Evolutionary conservation across 163 green algal species (phyloP).

Genomic region (Scenedesmus sp.): DNA sequence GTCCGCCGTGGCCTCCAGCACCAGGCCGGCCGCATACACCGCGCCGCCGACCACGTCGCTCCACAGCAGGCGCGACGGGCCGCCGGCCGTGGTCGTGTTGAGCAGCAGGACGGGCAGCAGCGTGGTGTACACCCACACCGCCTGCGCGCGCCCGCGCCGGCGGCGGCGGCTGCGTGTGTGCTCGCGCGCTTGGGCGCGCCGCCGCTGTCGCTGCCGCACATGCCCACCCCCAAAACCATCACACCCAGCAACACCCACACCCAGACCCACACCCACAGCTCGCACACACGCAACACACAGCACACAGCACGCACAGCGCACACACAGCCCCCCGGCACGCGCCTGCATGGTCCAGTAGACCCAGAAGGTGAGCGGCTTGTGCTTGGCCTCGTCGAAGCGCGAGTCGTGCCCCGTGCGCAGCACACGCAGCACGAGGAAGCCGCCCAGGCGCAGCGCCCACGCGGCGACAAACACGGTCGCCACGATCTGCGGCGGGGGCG

Average conservation of each 20-base stretch:
- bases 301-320: too few species aligned
- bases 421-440: slow-evolving; percentile 73
- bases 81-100: slow-evolving; percentile 56
- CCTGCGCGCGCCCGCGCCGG: too few species aligned
- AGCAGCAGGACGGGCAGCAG: slow-evolving; percentile 73
- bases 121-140: slow-evolving; percentile 81
- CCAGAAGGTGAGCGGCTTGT: slow-evolving; percentile 64
- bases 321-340: not conserved
- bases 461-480: slow-evolving; percentile 66
- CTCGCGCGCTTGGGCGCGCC: too few species aligned
- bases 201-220: too few species aligned
- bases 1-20: slow-evolving; percentile 70
- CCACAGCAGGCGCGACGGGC: slow-evolving; percentile 31
- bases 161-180: too few species aligned
- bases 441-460: slow-evolving; percentile 78
- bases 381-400: slow-evolving; percentile 75
- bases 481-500: slow-evolving; percentile 51
- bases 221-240: too few species aligned
- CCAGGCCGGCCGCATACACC: slow-evolving; percentile 54
- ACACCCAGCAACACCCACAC: too few species aligned
- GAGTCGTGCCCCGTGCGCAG: slow-evolving; percentile 71
- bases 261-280: too few species aligned
- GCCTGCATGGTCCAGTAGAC: slow-evolving; percentile 75
- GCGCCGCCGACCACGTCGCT: slow-evolving; percentile 42
- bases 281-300: too few species aligned